phyloP scores from a whole-genome alignment of 2,329 filamentous ascomycete genomes.

The Lachnellula hyalina region DNA sequence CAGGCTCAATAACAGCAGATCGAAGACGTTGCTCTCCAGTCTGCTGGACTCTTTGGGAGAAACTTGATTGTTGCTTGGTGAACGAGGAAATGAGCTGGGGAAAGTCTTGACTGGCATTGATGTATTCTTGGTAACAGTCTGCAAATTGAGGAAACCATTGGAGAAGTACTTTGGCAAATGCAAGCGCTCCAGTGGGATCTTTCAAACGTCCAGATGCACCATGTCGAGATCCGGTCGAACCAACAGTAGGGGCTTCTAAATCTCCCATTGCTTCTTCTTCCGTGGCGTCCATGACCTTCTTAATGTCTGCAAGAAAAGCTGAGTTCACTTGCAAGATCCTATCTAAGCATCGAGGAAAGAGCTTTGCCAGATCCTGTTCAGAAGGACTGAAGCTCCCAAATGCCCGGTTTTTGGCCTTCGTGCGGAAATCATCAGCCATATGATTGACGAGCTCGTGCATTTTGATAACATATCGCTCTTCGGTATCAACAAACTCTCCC shows the following conservation, averaged over 20 bases:
- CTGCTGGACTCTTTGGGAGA: slow-evolving; percentile 72
- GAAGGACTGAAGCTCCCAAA: slow-evolving; percentile 64
- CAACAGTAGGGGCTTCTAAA: slow-evolving; percentile 56
- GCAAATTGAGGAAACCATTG: slow-evolving; percentile 94
- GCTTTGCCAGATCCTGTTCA: slow-evolving; percentile 63
- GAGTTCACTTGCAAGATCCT: slow-evolving; percentile 78
- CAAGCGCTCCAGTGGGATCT: slow-evolving; percentile 72
- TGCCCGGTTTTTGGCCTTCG: slow-evolving; percentile 56
- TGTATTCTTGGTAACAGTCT: slow-evolving; percentile 87
- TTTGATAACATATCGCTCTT: slow-evolving; percentile 89
- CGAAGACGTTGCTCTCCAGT: slow-evolving; percentile 86
- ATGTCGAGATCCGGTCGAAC: slow-evolving; percentile 41
- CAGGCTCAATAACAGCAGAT: slow-evolving; percentile 90
- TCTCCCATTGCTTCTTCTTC: slow-evolving; percentile 75
- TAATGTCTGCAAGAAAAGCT: slow-evolving; percentile 71
- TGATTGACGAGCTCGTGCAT: slow-evolving; percentile 76
- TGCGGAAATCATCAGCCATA: slow-evolving; percentile 74
- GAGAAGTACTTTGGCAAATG: slow-evolving; percentile 74
- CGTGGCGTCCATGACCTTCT: slow-evolving; percentile 71
- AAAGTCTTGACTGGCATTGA: slow-evolving; percentile 83
- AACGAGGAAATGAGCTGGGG: slow-evolving; percentile 75
- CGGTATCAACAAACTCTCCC: slow-evolving; percentile 85
- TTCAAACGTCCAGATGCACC: slow-evolving; percentile 45
- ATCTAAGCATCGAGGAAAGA: slow-evolving; percentile 79
- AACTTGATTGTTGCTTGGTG: slow-evolving; percentile 74